These are phyloP conservation scores for Laetiporus sulphureus DNA, from an alignment of 1,284 basidiomycete genomes.

Conservation along the genomic window DNA sequence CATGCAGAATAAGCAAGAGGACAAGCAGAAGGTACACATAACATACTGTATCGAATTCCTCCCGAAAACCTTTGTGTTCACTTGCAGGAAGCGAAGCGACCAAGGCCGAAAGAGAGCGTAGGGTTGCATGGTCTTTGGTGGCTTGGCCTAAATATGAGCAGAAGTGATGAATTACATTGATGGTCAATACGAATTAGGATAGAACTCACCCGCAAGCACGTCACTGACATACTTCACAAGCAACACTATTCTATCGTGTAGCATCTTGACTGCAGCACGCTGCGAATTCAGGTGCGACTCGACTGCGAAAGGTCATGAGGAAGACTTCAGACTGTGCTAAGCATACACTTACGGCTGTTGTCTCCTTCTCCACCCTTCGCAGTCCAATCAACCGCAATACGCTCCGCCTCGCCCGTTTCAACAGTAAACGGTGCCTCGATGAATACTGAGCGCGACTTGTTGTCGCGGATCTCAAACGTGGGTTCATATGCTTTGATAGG, in stretches of 20 bases:
- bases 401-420: slow-evolving; percentile 97
- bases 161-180: background rate
- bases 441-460: slow-evolving; percentile 73
- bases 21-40: background rate
- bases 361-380: slow-evolving; percentile 84
- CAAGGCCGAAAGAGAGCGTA: slow-evolving; percentile 82
- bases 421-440: slow-evolving; percentile 79
- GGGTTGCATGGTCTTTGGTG: slow-evolving; percentile 67
- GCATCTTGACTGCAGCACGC: slow-evolving; percentile 92
- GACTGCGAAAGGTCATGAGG: slow-evolving; percentile 57
- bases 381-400: slow-evolving; percentile 96
- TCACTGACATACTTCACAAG: slow-evolving; percentile 79
- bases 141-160: slow-evolving; percentile 51
- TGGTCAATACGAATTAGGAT: background rate
- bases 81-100: slow-evolving; percentile 84
- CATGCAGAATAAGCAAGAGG: background rate
- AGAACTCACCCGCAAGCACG: slow-evolving; percentile 59
- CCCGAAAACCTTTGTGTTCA: slow-evolving; percentile 70
- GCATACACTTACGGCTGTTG: slow-evolving; percentile 55
- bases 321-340: background rate
- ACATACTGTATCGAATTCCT: slow-evolving; percentile 81
- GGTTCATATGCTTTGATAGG: slow-evolving; percentile 90
- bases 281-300: slow-evolving; percentile 87
- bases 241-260: slow-evolving; percentile 83
- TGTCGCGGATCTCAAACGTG: slow-evolving; percentile 74